phyloP scores from a whole-genome alignment of 2,329 filamentous ascomycete genomes.

The Cercospora beticola region DNA sequence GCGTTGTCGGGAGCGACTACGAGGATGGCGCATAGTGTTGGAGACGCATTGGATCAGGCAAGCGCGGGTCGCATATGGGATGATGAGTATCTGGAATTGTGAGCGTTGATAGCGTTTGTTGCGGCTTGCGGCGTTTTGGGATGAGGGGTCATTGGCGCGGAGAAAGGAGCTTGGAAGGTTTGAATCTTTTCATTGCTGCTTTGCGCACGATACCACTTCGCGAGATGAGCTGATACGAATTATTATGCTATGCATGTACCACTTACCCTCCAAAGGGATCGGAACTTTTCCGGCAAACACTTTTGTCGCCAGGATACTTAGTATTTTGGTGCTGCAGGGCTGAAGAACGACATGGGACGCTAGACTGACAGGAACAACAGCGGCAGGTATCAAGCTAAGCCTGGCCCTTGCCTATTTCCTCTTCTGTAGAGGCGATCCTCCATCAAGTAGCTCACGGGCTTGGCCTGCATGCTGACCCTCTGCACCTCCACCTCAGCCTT shows the following conservation, averaged over 20 bases:
- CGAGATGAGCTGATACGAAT: constrained; percentile 10
- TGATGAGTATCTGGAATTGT: constrained; percentile 28
- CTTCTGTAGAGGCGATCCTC: constrained; percentile 10
- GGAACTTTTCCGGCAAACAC: not conserved
- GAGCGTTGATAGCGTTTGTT: constrained; percentile 2
- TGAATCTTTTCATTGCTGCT: constrained; percentile 6
- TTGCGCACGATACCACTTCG: constrained; percentile 16
- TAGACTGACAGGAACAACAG: not conserved
- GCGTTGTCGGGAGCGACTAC: constrained; percentile 19
- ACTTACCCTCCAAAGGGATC: not conserved
- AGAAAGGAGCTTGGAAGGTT: not conserved
- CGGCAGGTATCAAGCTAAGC: not conserved
- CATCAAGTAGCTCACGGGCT: constrained; percentile 1
- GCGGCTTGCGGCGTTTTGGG: not conserved
- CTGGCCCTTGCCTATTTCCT: constrained; percentile 3
- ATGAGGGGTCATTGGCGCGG: not conserved
- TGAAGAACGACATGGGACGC: not conserved
- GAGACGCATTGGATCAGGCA: constrained; percentile 31
- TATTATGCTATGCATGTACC: not conserved
- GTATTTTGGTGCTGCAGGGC: not conserved
- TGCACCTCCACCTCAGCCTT: not conserved
- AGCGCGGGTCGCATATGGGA: constrained; percentile 31
- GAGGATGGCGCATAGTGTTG: constrained; percentile 25
- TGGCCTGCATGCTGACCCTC: not conserved
- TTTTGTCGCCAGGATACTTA: not conserved